Base-by-base conservation (phyloP, 805 yeast species). In the Ogataea pignaliae region DNA sequence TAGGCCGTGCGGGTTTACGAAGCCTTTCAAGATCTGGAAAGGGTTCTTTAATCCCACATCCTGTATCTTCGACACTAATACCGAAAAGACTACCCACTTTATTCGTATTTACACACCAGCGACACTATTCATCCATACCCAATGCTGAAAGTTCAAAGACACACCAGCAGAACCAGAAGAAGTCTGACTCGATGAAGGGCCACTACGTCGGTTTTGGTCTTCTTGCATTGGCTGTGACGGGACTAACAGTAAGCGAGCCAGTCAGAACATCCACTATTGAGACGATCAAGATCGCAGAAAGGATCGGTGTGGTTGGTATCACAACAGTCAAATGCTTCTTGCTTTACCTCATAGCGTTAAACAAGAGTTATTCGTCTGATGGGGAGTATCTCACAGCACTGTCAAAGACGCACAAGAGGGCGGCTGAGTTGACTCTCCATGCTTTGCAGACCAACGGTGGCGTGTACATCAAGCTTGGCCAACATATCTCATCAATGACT, bases 391-490 rank as follows among this genome's bases (percentile, higher is more conserved):
- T 62, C 2, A 52, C 57, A 3, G 91, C 83, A 1, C 63, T 91
- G 40, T 64, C 76, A 7, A 63, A 71, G 34, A 85, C 96, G 36
- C 98, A 93, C 60, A 61, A 69, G 45, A 69, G 69, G 44, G 89
- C 96, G 39, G 97, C 99, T 0, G 58, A 69, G 10, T 80, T 89
- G 42, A 88, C 99, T 0, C 70, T 88, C 44, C 65, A 69, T 36
- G 97, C 97, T 0, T 66, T 93, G 31, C 89, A 87, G 58, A 71
- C 70, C 29, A 93, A 93, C 58, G 97, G 96, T 14, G 99, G 99
- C 1, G 75, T 93, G 8, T 93, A 83, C 63, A 93, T 93, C 63
- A 93, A 93, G 63, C 69, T 93, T 36, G 99, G 99, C 11, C 99
- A 93, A 62, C 99, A 93, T 60, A 70, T 93, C 11, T 78, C 90